These are phyloP conservation scores for Triticum timopheevii DNA, from an alignment of 176 grass and related monocot species.

Conservation along the genomic window DNA sequence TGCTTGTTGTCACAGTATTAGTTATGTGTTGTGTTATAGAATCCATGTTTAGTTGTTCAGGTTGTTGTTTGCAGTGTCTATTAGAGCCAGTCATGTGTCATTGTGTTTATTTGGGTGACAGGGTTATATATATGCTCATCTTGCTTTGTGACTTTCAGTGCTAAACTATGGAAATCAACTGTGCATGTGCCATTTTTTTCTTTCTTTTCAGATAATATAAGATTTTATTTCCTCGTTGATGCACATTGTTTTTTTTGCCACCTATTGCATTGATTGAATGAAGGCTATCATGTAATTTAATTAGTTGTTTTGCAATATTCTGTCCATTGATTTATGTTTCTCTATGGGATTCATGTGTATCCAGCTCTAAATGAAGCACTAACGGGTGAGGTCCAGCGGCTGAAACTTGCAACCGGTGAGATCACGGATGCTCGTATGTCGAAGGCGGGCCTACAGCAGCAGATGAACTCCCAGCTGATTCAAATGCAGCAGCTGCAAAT, in stretches of 20 bases:
- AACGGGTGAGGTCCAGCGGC: slow-evolving; percentile 70
- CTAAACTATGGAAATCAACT: not conserved
- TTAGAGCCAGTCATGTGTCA: not conserved
- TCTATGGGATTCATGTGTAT: slow-evolving; percentile 14
- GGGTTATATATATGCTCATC: too few relatives aligned
- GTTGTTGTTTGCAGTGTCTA: not conserved
- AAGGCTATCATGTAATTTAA: not conserved
- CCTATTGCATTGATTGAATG: not conserved
- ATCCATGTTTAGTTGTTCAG: not conserved
- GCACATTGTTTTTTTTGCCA: not conserved
- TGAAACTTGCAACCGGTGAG: slow-evolving; percentile 81
- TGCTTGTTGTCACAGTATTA: not conserved
- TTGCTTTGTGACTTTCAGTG: not conserved
- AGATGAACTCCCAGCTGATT: slow-evolving; percentile 78
- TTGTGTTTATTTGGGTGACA: not conserved
- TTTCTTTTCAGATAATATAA: not conserved
- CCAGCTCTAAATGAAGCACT: slow-evolving; percentile 89
- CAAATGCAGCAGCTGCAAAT: slow-evolving; percentile 84
- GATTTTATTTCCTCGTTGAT: not conserved
- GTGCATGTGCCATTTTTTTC: not conserved
- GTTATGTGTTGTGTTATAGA: not conserved
- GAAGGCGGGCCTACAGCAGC: slow-evolving; percentile 54
- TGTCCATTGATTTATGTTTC: not conserved
- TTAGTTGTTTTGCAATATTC: not conserved
- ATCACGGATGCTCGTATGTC: slow-evolving; percentile 54